Evolutionary conservation across 371 early-diverging fungal genomes (phyloP), one percentile per base, ranked within the genome.

Genomic region (Smittium mucronatum): DNA sequence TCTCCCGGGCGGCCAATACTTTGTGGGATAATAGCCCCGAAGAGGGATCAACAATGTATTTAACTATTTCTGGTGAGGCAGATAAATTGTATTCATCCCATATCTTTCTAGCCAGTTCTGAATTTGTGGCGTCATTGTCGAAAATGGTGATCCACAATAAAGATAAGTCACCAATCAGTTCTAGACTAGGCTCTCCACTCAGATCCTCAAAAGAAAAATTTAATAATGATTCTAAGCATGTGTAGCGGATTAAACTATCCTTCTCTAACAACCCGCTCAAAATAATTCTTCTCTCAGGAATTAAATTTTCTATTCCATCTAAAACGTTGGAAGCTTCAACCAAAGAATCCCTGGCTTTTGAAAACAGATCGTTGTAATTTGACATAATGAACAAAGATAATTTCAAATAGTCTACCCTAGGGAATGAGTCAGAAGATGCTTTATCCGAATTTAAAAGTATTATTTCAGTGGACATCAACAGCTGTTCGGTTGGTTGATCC

Each of bases 71-170:
- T 15, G 26, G 16, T 26, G 81, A 77, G 34, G 87, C 79, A 5
- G 83, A 81, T 81, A 92, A 78, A 33, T 80, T 83, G 60, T 87
- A 88, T 33, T 91, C 92, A 33, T 85, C 85, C 93, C 95, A 95
- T 34, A 90, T 80, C n/a, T 73, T 67, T 57, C 75, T 78, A 1
- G 95, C 95, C 26, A 90, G 78, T 28, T 78, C 81, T 17, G 85
- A 82, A 70, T 92, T 88, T 32, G 77, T 81, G 21, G 86, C 84
- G 61, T 84, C 86, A 0, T 75, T 73, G 69, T 93, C 92, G 67
- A 84, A 86, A n/a, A 81, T 83, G 33, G 85, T 86, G 71, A 85
- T 77, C 88, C 87, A 89, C 5, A 61, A 16, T 28, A 30, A 11
- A 16, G 63, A 11, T 16, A 61, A 30, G n/a, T 61, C 63, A 16